Evolutionary conservation across 176 grass and related monocot species (phyloP), one percentile per base, ranked within the genome.

Genomic region (Ampelocalamus luodianensis): DNA sequence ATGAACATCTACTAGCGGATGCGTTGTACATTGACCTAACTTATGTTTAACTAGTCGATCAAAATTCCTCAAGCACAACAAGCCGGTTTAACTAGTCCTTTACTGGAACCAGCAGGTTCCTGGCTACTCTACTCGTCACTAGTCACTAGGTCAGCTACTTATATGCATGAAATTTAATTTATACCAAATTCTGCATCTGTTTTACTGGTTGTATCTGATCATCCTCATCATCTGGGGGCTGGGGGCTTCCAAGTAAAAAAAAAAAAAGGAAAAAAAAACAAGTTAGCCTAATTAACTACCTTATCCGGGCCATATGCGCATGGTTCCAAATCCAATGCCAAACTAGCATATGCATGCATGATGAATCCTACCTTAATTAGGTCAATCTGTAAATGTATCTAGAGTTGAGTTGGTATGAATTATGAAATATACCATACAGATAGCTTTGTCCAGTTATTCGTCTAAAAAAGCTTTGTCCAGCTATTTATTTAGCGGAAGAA

Each of bases 271-370:
- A 4, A 23, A 37, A 15, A 34, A 44, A 43, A 74, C 26, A 26
- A 2, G 46, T 68, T 68, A 56, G 29, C 62, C 78, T 76, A 82
- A 76, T 37, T 82, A 50, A 68, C 38, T 43, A 37, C 39, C 71
- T 69, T 82, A 87, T 76, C 23, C 20, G 8, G 37, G 18, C 62
- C 40, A 69, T 15, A 38, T 77, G 70, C 51, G 48, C 36, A 62
- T 77, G 72, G n/a, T 61, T 77, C 61, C 71, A 82, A 82, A 39
- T 34, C 72, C 27, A 70, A 44, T 75, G 85, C 79, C 79, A 87
- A 87, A 82, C 79, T 34, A 76, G 23, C 43, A 63, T 53, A 51
- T 43, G 66, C 61, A 46, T 43, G 18, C 46, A 58, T 71, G 51
- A 71, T 32, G 48, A 55, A 56, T 43, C 34, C 36, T 67, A 68